A percentile compares a stretch with the other conserved stretches of the same genome.
phyloP scores from a whole-genome alignment of 305 asterid genomes.

The Rubia tinctorum region DNA sequence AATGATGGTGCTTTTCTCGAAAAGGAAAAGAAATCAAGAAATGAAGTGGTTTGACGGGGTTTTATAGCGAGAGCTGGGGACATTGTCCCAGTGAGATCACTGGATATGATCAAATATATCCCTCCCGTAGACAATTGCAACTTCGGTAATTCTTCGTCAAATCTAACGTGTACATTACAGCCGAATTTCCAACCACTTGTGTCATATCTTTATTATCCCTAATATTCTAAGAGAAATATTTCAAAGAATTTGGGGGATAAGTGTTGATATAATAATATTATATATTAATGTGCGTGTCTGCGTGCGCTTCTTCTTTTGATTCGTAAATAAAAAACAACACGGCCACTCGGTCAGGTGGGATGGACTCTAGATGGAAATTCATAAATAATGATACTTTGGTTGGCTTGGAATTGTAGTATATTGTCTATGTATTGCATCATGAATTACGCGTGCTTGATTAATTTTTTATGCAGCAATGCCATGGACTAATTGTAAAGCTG shows the following conservation, averaged over 20 bases:
- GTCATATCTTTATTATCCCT: background rate
- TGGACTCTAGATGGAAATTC: background rate
- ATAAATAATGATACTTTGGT: background rate
- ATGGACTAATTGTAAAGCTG: too few relatives aligned
- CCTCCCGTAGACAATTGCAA: background rate
- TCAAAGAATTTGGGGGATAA: background rate
- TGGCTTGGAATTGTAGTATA: background rate
- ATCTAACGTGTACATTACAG: background rate
- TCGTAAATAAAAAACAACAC: background rate
- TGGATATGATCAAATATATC: background rate
- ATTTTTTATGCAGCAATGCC: too few relatives aligned
- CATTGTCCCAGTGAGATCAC: too few relatives aligned
- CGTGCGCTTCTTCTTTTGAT: too few relatives aligned
- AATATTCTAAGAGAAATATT: background rate
- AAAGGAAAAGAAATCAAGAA: slow-evolving; percentile 2
- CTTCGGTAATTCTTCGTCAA: background rate
- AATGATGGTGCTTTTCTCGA: slow-evolving; percentile 19
- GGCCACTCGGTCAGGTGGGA: background rate
- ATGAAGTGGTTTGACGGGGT: background rate
- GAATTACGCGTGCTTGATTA: background rate
- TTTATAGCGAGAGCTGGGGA: background rate
- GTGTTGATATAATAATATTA: background rate
- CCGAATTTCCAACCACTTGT: background rate
- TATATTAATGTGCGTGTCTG: too few relatives aligned
- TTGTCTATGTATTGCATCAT: background rate